Conservation (phyloP, 2,329 filamentous ascomycete genomes). For the Akanthomyces lecanii region DNA sequence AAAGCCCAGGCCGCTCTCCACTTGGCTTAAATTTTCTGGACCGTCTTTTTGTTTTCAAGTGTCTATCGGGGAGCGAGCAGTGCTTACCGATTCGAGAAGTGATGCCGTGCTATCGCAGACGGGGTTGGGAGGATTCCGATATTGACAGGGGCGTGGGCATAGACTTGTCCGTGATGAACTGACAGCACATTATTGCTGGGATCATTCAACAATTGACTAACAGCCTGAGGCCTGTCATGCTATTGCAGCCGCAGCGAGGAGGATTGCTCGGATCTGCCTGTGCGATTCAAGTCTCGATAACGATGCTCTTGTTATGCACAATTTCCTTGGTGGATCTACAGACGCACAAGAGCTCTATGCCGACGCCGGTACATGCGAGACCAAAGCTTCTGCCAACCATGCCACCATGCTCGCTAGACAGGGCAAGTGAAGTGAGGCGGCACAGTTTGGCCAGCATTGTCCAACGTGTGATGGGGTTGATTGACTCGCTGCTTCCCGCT, state of each 20-base stretch:
- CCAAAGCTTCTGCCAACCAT: neutral
- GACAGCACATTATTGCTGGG: constrained; percentile 8
- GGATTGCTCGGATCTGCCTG: constrained; percentile 6
- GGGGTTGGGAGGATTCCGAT: constrained; percentile 14
- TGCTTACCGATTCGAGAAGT: constrained; percentile 8
- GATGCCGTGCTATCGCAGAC: neutral
- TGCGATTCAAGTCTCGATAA: constrained; percentile 8
- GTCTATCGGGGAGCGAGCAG: neutral
- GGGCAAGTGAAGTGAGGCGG: constrained; percentile 3
- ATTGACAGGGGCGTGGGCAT: constrained; percentile 9
- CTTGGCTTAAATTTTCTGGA: constrained; percentile 7
- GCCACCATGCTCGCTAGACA: neutral
- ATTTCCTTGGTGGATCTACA: constrained; percentile 13
- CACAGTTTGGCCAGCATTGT: neutral
- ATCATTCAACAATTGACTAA: neutral
- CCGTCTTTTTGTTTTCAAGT: neutral
- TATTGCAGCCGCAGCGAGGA: constrained; percentile 4
- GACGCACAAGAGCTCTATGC: constrained; percentile 11
- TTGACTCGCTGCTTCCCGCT: neutral
- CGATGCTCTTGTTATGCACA: constrained; percentile 14
- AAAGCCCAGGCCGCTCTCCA: constrained; percentile 12
- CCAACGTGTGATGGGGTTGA: neutral
- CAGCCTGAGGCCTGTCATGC: neutral
- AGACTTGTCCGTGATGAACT: constrained; percentile 7
- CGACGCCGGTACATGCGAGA: constrained; percentile 5